phyloP scores from a whole-genome alignment of 202 grass and related monocot genomes.

The Panicum hallii region DNA sequence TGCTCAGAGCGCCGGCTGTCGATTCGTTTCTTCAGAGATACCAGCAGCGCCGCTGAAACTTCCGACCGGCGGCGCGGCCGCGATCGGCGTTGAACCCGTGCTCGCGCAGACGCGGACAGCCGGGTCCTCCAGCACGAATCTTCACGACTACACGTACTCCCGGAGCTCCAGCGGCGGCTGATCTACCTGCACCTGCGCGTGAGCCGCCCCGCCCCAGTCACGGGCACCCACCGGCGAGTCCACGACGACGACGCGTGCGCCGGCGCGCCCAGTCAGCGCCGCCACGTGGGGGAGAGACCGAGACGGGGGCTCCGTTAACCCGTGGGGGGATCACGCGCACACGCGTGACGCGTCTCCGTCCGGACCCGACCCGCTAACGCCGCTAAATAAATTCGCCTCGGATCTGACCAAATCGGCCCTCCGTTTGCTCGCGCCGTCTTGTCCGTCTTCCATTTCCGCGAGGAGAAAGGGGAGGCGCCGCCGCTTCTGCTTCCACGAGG shows the following conservation, averaged over 20 bases:
- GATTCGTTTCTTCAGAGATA: conserved; percentile 4
- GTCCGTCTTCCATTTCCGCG: conserved; percentile 35
- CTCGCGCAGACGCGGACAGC: background rate
- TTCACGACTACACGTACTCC: background rate
- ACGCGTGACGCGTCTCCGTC: background rate
- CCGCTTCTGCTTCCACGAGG: conserved; percentile 30
- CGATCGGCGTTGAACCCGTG: conserved; percentile 42
- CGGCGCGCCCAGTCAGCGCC: conserved; percentile 24
- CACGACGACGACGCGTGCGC: conserved; percentile 41
- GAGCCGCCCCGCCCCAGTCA: conserved; percentile 16
- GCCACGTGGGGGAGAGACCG: conserved; percentile 29
- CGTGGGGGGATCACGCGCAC: background rate
- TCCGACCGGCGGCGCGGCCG: background rate
- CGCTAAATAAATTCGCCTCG: conserved; percentile 52
- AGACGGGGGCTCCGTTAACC: conserved; percentile 22
- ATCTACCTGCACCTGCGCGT: conserved; percentile 9
- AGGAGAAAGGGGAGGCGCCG: background rate
- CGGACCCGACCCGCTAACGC: conserved; percentile 45
- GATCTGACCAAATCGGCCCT: conserved; percentile 55
- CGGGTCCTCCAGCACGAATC: background rate
- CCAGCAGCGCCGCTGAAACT: conserved; percentile 9
- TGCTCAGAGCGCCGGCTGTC: background rate
- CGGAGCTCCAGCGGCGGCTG: background rate
- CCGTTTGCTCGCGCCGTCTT: conserved; percentile 48
- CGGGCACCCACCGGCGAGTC: conserved; percentile 19